A percentile compares a stretch with the other conserved stretches of the same genome.
Evolutionary conservation across 2,329 filamentous ascomycete genomes (phyloP).

Genomic region (Apiospora pterosperma): DNA sequence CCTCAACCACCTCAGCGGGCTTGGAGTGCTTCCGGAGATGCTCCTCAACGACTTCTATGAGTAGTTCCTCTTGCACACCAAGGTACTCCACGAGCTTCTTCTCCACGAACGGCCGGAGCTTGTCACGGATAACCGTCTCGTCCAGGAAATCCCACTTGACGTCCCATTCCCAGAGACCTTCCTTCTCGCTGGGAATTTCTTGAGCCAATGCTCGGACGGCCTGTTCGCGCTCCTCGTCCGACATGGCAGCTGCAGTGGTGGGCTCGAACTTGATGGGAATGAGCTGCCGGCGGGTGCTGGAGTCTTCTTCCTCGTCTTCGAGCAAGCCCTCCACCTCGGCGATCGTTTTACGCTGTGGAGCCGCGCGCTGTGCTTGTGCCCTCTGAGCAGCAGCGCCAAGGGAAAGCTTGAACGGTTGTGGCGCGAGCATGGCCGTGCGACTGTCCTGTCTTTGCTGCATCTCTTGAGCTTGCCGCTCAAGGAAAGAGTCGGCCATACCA

Average conservation of each 20-base stretch:
- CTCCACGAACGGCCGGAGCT: slow-evolving; percentile 91
- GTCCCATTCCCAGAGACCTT: slow-evolving; percentile 86
- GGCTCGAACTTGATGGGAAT: slow-evolving; percentile 81
- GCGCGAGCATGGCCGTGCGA: slow-evolving; percentile 43
- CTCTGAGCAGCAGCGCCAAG: slow-evolving; percentile 84
- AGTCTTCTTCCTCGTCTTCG: slow-evolving; percentile 88
- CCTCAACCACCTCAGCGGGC: slow-evolving; percentile 78
- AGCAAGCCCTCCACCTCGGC: slow-evolving; percentile 92
- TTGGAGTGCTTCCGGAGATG: slow-evolving; percentile 73
- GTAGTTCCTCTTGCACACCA: slow-evolving; percentile 91
- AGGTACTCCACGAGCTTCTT: slow-evolving; percentile 98
- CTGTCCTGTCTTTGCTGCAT: slow-evolving; percentile 49
- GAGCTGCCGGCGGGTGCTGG: slow-evolving; percentile 68
- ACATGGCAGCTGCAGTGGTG: slow-evolving; percentile 63
- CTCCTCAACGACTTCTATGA: slow-evolving; percentile 89
- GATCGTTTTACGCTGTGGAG: slow-evolving; percentile 69
- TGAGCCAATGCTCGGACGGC: slow-evolving; percentile 78
- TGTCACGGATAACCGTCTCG: slow-evolving; percentile 74
- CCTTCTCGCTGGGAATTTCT: slow-evolving; percentile 85
- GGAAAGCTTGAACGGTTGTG: slow-evolving; percentile 86
- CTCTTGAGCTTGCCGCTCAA: slow-evolving; percentile 79
- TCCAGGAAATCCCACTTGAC: slow-evolving; percentile 92
- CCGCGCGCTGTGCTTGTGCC: slow-evolving; percentile 52
- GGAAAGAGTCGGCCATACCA: slow-evolving; percentile 86
- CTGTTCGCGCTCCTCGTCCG: slow-evolving; percentile 82